Conservation (phyloP, 208 protist genomes). For the Entamoeba dispar region DNA sequence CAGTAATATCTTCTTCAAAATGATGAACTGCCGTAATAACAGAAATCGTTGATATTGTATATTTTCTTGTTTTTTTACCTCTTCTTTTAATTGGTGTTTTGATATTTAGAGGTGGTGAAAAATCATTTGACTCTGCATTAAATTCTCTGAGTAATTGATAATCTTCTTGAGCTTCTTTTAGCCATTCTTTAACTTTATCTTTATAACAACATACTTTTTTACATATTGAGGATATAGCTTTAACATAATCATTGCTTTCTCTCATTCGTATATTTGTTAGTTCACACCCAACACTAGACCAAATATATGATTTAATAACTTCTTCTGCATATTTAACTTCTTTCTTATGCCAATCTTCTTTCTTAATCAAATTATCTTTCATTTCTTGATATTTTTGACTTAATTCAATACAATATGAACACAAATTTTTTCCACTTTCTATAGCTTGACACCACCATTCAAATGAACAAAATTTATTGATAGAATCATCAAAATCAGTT, state of each 20-base stretch:
- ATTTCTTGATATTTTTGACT: neutral
- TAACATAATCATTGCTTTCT: neutral
- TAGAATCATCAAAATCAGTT: neutral
- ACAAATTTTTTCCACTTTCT: neutral
- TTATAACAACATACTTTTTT: neutral
- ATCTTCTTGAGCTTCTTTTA: no score
- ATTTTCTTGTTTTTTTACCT: neutral
- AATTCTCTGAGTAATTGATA: neutral
- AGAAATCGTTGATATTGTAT: neutral
- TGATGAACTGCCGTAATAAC: neutral
- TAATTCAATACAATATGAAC: neutral
- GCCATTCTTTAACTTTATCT: neutral
- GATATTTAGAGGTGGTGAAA: neutral
- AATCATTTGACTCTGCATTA: neutral
- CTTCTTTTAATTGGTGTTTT: neutral
- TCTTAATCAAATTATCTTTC: neutral
- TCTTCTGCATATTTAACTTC: neutral
- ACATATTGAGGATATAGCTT: neutral
- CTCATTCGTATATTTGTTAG: neutral
- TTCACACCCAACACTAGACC: neutral
- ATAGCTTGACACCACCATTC: neutral
- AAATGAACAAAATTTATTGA: neutral
- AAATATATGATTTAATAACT: neutral
- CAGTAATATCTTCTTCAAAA: neutral
- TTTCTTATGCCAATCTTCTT: neutral